Base-by-base conservation (phyloP, 2,329 filamentous ascomycete species). In the Alternaria dauci region DNA sequence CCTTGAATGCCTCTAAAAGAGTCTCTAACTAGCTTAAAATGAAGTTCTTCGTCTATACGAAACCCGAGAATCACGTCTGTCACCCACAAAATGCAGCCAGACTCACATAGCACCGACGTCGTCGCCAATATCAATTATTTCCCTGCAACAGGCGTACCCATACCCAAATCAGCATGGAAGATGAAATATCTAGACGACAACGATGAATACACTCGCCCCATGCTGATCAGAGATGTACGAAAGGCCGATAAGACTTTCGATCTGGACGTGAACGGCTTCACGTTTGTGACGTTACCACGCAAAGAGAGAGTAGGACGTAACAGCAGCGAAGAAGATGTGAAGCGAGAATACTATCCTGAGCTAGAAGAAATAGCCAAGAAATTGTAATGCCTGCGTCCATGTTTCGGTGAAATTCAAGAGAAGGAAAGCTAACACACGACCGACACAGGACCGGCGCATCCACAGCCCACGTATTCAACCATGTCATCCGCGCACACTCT, bases 401-500 rank as follows among this genome's bases (percentile, higher is more conserved):
- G 8, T 14, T 18, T 41, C 34, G 14, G 12, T n/a, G 30, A 32
- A 25, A 8, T 0, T 6, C 2, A 16, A 9, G 39, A 16, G n/a
- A 3, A 41, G 14, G 11, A 7, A 6, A 28, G 42, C 38, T 55
- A 18, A 39, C 39, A 8, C 28, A 8, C 23, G 12, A 14, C n/a
- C 6, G 7, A 23, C 28, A 7, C 42, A 71, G 67, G 30, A 70
- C 67, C 14, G 60, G 58, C 26, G 67, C 65, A 8, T 61, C 62
- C 18, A 59, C 54, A 25, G 65, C 62, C 20, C 56, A 69, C 46
- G 20, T 82, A 81, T 70, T 69, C 55, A 71, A 71, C 26, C 78
- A 76, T 34, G 79, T 76, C 16, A 79, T 80, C 38, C 82, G 81
- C 64, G 69, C 73, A 4, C 78, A 81, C 68, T 80, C 85, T 63